Evolutionary conservation across 2,329 filamentous ascomycete species (phyloP), one percentile per base, ranked within the genome.

Genomic region (Arthrobotrys conoides): DNA sequence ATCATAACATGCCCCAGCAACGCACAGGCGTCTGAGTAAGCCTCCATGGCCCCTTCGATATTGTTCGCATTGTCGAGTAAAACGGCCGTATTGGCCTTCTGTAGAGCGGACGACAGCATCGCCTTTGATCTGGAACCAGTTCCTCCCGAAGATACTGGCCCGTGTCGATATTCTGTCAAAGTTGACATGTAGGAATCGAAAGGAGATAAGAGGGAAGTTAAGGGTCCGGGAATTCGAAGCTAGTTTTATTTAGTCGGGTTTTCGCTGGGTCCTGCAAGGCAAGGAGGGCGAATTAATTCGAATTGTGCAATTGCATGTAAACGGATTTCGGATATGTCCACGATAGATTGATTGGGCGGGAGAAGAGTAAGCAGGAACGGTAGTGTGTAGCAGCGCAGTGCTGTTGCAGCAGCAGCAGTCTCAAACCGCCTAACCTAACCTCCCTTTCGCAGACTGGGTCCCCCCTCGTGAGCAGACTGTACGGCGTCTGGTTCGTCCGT

Each of bases 11-110:
- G 91, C 81, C 95, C 91, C 69, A 99, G 86, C 76, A 99, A 87
- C 70, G 91, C 89, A 83, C 96, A 99, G 3, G 96, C 96, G 85
- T 99, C 96, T 10, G 89, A 75, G 83, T 99, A 99, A 14, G 95
- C 94, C 82, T 93, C 90, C 83, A 96, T 91, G 18, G 96, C 96
- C 48, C 93, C 94, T 83, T 95, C 93, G 80, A 96, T 95, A 83
- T 98, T 97, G 82, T 96, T 93, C 14, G 93, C 94, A 88, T 97
- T 98, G 85, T 99, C 96, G 48, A 99, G 89, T 81, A 97, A 89
- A 27, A 99, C 96, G 22, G 96, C 96, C 12, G 93, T 95, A 83
- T 99, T 97, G 63, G 96, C 96, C 85, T 97, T 97, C 83, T 97
- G 92, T 69, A 99, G 86, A 0, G 96, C 96, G 82, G 92, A 93